Evolutionary conservation across 2,329 filamentous ascomycete species (phyloP), one percentile per base, ranked within the genome.

Genomic region (Cryphonectria radicalis): DNA sequence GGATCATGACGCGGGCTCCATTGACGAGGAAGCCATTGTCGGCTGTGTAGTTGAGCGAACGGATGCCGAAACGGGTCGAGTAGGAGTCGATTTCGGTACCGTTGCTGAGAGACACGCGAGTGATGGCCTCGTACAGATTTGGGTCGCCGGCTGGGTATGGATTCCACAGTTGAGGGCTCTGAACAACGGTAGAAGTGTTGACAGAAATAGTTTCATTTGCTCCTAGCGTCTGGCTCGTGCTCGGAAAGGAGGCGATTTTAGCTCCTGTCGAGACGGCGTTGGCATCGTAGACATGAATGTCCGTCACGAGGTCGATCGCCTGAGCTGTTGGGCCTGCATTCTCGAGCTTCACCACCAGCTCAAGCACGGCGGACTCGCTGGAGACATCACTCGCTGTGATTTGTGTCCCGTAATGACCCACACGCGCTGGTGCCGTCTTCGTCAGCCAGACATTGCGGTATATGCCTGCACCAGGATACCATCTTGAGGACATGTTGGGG

Each of bases 401-500:
- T 64, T 80, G 84, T 0, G 85, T 87, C 4, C 86, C 87, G 63
- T 79, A 85, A 62, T 88, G 84, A 11, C 77, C 82, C 3, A 89
- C 82, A 71, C 87, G 86, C 0, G 81, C 78, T 1, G 81, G 76
- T 50, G 83, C 77, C 14, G 83, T 82, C 70, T 84, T 87, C 50
- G 83, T 82, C 22, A 89, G 80, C 86, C 86, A 89, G 4, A 88
- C 80, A 70, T 87, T 87, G 1, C 86, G 82, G 74, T 88, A 88
- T 19, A 88, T 78, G 0, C 86, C 86, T 17, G 79, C 86, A 19
- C 86, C 86, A 4, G 86, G 86, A 72, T 88, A 88, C 85, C 85
- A 88, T 3, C 86, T 82, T 2, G 86, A 85, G 1, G 81, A 84
- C 22, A 85, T 80, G 0, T 82, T 55, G 0, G 82, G 79, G 72